A percentile compares a stretch with the other conserved stretches of the same genome.
These are phyloP conservation scores for Bombardia bombarda DNA, from an alignment of 495 filamentous ascomycete species.

Conservation along the genomic window DNA sequence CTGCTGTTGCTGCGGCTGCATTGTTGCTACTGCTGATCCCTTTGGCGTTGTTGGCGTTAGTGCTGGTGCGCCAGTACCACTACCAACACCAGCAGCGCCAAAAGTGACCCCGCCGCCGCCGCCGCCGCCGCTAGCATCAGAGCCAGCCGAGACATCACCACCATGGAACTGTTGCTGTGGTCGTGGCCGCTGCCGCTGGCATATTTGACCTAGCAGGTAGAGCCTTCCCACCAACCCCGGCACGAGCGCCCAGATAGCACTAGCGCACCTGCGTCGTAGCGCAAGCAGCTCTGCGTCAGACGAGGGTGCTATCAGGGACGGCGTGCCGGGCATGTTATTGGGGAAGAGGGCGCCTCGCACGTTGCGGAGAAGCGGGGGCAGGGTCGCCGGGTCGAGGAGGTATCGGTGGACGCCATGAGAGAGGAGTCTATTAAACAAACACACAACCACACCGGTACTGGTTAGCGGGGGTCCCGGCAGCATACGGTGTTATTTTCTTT, in stretches of 20 bases:
- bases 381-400: slow-evolving; percentile 56
- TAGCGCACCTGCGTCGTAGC: slow-evolving; percentile 45
- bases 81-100: not conserved
- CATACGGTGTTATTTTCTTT: too few relatives aligned
- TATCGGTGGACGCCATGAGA: slow-evolving; percentile 58
- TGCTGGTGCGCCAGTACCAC: not conserved
- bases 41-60: not conserved
- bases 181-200: too few relatives aligned
- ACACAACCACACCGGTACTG: not conserved
- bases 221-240: slow-evolving; percentile 38
- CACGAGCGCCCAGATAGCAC: slow-evolving; percentile 42
- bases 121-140: not conserved
- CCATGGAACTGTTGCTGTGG: not conserved
- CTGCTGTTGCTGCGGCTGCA: not conserved
- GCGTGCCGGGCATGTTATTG: slow-evolving; percentile 52
- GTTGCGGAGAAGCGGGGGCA: slow-evolving; percentile 66
- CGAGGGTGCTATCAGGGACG: slow-evolving; percentile 38
- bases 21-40: not conserved
- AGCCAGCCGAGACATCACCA: not conserved
- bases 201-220: slow-evolving; percentile 44
- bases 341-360: slow-evolving; percentile 72
- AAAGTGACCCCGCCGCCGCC: not conserved
- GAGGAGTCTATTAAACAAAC: slow-evolving; percentile 51
- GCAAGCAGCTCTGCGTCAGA: slow-evolving; percentile 37
- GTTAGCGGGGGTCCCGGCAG: not conserved